phyloP scores from a whole-genome alignment of 2,329 filamentous ascomycete genomes.

The Colletotrichum lini region DNA sequence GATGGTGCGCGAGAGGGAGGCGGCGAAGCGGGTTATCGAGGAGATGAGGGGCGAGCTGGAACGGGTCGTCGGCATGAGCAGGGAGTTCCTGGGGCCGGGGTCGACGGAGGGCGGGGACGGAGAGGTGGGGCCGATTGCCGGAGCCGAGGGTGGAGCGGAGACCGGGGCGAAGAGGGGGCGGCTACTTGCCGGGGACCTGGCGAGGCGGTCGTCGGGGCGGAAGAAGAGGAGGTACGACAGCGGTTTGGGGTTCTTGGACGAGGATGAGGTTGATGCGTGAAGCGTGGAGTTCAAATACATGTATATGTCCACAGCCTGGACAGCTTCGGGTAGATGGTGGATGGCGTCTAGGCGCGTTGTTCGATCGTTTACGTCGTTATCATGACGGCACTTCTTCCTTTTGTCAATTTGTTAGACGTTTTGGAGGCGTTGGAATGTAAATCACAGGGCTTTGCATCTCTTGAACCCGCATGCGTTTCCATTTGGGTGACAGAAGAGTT shows the following conservation, averaged over 20 bases:
- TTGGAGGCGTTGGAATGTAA: neutral
- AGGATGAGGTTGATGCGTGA: slow-evolving; percentile 60
- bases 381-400: neutral
- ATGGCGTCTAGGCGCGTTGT: slow-evolving; percentile 26
- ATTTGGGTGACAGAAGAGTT: no score
- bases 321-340: neutral
- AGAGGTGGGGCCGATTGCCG: slow-evolving; percentile 18
- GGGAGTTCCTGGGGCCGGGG: slow-evolving; percentile 56
- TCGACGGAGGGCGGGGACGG: slow-evolving; percentile 44
- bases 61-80: slow-evolving; percentile 62
- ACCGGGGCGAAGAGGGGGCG: slow-evolving; percentile 45
- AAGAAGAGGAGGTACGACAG: slow-evolving; percentile 68
- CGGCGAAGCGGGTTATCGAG: slow-evolving; percentile 62
- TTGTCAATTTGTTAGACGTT: neutral
- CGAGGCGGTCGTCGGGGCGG: slow-evolving; percentile 50
- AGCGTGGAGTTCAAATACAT: neutral
- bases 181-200: slow-evolving; percentile 48
- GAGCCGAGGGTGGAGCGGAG: slow-evolving; percentile 35
- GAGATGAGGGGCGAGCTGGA: slow-evolving; percentile 67
- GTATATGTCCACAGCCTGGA: no score
- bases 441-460: no score
- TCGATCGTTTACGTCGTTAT: slow-evolving; percentile 17
- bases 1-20: slow-evolving; percentile 55
- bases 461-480: no score
- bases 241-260: slow-evolving; percentile 68